Base-by-base conservation (phyloP, 2,329 filamentous ascomycete species). In the Colletotrichum lindemuthianum region DNA sequence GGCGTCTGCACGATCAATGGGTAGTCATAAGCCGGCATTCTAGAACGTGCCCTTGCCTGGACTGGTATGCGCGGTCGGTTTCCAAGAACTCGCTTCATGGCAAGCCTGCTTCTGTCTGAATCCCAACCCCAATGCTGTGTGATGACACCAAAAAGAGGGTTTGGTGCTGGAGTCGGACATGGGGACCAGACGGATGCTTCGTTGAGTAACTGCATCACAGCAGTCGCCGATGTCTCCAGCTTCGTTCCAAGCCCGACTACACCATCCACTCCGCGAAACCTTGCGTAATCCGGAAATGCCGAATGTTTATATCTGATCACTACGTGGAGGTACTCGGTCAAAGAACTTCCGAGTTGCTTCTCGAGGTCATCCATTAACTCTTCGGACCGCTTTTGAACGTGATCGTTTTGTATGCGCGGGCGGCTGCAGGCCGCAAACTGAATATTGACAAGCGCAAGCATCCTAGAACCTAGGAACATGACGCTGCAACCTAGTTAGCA, bases 301-400 rank as follows among this genome's bases (percentile, higher is more conserved):
- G 87, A 86, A 69, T 89, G 86, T 2, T 78, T 77, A 69, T 89
- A 90, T 7, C 76, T 81, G 8, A 89, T 68, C 16, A 77, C 77
- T 13, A 89, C 76, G 3, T 79, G 79, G 53, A 89, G 73, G 67
- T 86, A 89, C 39, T 82, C 78, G 13, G 78, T 78, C 16, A 73
- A 73, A 4, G 77, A 76, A 56, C 79, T 77, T 36, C 86, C 85
- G 3, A 90, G 80, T 59, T 88, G 81, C 36, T 78, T 75, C 69
- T 89, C 85, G 10, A 90, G 77, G 60, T 88, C 85, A 32, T 85
- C 80, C 13, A 90, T 86, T 37, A 89, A 75, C 44, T 84, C 79
- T 11, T 88, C 85, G 0, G 86, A 82, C 43, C 76, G 80, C 50
- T 80, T 77, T 37, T 75, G 75, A 8, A 70, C 37, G 56, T 79